Conservation (phyloP, 164 flowering plant genomes). For the Magnolia sinica region DNA sequence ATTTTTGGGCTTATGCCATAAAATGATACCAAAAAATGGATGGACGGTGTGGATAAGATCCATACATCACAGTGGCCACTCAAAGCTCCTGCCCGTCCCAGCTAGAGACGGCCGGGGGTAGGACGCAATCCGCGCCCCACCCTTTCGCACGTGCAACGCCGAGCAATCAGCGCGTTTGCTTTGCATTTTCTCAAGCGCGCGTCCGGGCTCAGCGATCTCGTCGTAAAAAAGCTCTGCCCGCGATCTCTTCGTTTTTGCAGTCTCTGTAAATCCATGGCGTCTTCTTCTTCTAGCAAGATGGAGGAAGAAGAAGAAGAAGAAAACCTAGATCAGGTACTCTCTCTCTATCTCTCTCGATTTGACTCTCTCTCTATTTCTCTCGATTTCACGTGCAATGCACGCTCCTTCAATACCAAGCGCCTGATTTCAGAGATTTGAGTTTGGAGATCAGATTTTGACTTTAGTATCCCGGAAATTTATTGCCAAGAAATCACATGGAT, state of each 20-base stretch:
- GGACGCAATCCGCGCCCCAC: too few species aligned
- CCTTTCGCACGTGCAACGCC: background rate
- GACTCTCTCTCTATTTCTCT: background rate
- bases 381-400: background rate
- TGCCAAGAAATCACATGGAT: background rate
- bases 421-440: background rate
- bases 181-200: background rate
- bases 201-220: background rate
- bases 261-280: slow-evolving; percentile 30
- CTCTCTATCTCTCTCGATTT: background rate
- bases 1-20: too few species aligned
- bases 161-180: background rate
- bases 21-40: too few species aligned
- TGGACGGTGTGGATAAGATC: too few species aligned
- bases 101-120: too few species aligned
- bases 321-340: slow-evolving; percentile 34
- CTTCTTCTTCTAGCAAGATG: slow-evolving; percentile 28
- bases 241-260: background rate
- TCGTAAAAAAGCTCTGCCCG: background rate
- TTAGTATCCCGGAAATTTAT: background rate
- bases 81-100: too few species aligned
- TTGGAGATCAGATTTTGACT: background rate
- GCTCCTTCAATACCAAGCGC: background rate
- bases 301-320: slow-evolving; percentile 27
- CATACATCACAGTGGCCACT: too few species aligned